Evolutionary conservation across 441 rosid species (phyloP), one percentile per base, ranked within the genome.

Genomic region (Mallotus repandus): DNA sequence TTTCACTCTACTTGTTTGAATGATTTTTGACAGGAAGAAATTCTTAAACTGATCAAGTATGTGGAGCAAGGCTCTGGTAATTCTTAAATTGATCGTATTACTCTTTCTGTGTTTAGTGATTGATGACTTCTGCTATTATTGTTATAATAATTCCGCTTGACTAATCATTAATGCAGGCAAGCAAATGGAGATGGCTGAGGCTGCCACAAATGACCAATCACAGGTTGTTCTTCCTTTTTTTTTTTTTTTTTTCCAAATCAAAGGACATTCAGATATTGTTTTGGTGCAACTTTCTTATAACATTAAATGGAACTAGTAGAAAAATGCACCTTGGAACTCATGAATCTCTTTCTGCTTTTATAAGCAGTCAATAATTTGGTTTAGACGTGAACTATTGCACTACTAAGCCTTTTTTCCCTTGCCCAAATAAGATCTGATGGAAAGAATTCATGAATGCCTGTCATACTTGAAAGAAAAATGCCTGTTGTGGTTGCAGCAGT

Each of bases 41-140:
- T 93, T 77, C 74, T 88, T 76, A 89, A 88, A 82, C 84, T 93
- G 84, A 90, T 96, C 72, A 96, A 88, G 80, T 78, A 73, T 69
- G 70, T 87, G 85, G 98, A 96, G 87, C 94, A 91, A 86, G 78
- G 77, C 59, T 88, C 91, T 76, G 97, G 98, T 96, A 91, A 68
- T 69, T 60, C 77, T 32, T 74, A 56, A 65, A 50, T 52, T 76
- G 49, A 10, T 45, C 49, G 9, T 38, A 38, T 38, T 6, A 38
- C 7, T 38, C 41, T 45, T 54, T 54, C 2, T n/a, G 0, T 16
- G 4, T 4, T 16, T 9, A 54, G 58, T 18, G 16, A 54, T 68
- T 48, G 61, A 48, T 29, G n/a, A 54, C 62, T 67, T 50, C 10
- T 64, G 22, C 46, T 46, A 55, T 74, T 45, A 25, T 49, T 66